These are phyloP conservation scores for Thelonectria discophora DNA, from an alignment of 2,329 filamentous ascomycete species.

Conservation along the genomic window DNA sequence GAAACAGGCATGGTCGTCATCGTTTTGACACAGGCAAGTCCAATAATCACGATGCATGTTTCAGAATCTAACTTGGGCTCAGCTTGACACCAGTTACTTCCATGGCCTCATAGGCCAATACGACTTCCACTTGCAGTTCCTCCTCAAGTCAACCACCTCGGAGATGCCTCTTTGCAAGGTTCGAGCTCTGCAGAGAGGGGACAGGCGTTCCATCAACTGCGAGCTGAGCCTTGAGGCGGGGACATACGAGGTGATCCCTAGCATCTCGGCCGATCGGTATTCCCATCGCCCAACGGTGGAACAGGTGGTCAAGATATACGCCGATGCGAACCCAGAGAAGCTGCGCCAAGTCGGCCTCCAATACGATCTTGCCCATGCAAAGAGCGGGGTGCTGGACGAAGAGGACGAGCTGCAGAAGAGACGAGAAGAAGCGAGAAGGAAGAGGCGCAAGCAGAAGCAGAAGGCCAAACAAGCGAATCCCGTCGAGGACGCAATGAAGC, in stretches of 20 bases:
- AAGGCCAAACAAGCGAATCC: conserved; percentile 32
- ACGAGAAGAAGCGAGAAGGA: conserved; percentile 39
- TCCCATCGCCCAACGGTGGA: conserved; percentile 60
- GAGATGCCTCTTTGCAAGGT: conserved; percentile 34
- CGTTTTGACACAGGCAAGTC: conserved; percentile 51
- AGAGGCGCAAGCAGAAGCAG: conserved; percentile 38
- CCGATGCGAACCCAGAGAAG: conserved; percentile 66
- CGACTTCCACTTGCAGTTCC: conserved; percentile 53
- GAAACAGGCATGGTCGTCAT: conserved; percentile 54
- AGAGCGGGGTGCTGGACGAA: conserved; percentile 62
- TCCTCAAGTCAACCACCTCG: conserved; percentile 45
- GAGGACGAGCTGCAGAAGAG: conserved; percentile 50
- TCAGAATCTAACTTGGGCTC: conserved; percentile 16
- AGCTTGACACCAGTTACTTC: conserved; percentile 59
- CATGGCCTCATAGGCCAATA: conserved; percentile 56
- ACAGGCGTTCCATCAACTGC: conserved; percentile 73
- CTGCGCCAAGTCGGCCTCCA: conserved; percentile 66
- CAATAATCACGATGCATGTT: too few relatives aligned
- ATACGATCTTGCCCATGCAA: conserved; percentile 69
- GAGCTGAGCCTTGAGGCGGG: conserved; percentile 76
- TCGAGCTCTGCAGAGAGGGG: conserved; percentile 40
- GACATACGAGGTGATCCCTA: conserved; percentile 73
- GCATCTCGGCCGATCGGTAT: conserved; percentile 65
- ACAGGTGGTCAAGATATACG: conserved; percentile 62
- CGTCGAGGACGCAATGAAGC: conserved; percentile 39